Evolutionary conservation across 2,329 filamentous ascomycete species (phyloP).

Genomic region (Rasamsonia emersonii): DNA sequence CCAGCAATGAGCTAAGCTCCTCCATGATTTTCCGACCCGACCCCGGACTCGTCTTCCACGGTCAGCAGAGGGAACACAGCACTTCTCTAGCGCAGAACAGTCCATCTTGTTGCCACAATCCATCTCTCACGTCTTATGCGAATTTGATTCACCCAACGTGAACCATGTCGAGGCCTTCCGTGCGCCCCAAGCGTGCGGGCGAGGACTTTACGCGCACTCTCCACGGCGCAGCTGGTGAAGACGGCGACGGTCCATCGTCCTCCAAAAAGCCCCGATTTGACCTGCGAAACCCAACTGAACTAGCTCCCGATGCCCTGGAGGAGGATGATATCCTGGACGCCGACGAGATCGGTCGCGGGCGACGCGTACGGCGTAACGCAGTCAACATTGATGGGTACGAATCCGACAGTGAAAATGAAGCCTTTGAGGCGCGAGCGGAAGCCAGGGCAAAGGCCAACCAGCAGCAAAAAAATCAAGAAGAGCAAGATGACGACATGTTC

Average conservation of each 20-base stretch:
- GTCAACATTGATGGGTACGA: slow-evolving; percentile 97
- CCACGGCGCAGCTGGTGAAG: slow-evolving; percentile 48
- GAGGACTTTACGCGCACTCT: slow-evolving; percentile 73
- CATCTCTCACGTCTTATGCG: background rate
- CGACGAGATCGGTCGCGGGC: slow-evolving; percentile 76
- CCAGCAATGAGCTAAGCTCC: slow-evolving; percentile 10
- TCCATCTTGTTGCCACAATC: background rate
- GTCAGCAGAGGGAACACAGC: slow-evolving; percentile 7
- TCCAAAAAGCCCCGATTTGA: slow-evolving; percentile 86
- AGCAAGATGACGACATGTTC: slow-evolving; percentile 67
- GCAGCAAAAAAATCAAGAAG: slow-evolving; percentile 15
- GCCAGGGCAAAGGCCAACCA: slow-evolving; percentile 40
- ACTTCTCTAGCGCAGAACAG: too few species aligned
- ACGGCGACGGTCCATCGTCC: slow-evolving; percentile 36
- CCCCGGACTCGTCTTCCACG: slow-evolving; percentile 25
- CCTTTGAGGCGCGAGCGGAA: slow-evolving; percentile 67
- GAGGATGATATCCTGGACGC: slow-evolving; percentile 73
- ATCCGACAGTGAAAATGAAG: slow-evolving; percentile 84
- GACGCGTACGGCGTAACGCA: slow-evolving; percentile 77
- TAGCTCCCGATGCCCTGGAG: slow-evolving; percentile 72
- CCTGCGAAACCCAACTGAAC: slow-evolving; percentile 82
- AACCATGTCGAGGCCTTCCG: slow-evolving; percentile 53
- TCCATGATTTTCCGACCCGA: slow-evolving; percentile 34
- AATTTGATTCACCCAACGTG: background rate
- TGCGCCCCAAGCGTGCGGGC: slow-evolving; percentile 72